A percentile compares a stretch with the other conserved stretches of the same genome.
phyloP scores from a whole-genome alignment of 805 yeast genomes.

The Candida railenensis region DNA sequence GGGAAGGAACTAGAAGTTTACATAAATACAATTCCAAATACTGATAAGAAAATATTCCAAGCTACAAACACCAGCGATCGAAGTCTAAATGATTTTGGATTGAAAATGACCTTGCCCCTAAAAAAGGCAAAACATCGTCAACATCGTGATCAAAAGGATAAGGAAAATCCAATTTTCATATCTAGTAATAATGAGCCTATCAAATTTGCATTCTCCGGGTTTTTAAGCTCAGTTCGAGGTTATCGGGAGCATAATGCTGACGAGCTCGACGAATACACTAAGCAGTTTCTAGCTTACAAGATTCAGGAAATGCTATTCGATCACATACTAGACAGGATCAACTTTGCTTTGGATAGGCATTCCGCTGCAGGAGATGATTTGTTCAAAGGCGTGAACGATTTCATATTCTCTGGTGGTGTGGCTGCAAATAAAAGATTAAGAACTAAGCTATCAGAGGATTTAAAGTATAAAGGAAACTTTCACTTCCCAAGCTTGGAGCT shows the following conservation, averaged over 20 bases:
- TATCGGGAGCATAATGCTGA: constrained; percentile 11
- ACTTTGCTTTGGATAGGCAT: constrained; percentile 45
- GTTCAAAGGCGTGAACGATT: constrained; percentile 44
- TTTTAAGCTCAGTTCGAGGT: constrained; percentile 52
- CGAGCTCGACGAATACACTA: constrained; percentile 45
- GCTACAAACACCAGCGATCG: constrained; percentile 18
- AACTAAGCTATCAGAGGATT: constrained; percentile 43
- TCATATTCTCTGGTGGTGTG: constrained; percentile 94
- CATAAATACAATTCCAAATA: constrained; percentile 32
- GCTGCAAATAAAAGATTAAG: constrained; percentile 70
- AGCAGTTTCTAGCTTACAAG: constrained; percentile 52
- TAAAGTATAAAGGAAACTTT: constrained; percentile 25
- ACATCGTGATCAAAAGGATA: constrained; percentile 8
- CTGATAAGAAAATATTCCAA: constrained; percentile 23
- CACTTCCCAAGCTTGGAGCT: constrained; percentile 68
- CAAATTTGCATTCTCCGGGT: constrained; percentile 76
- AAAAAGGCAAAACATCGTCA: constrained; percentile 25
- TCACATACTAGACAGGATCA: constrained; percentile 68
- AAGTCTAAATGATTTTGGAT: constrained; percentile 18
- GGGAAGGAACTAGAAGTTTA: constrained; percentile 78
- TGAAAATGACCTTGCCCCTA: constrained; percentile 31
- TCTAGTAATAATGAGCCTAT: constrained; percentile 8
- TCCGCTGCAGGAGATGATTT: constrained; percentile 34
- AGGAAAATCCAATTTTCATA: neutral
- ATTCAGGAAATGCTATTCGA: constrained; percentile 67